A percentile compares a stretch with the other conserved stretches of the same genome.
phyloP scores from a whole-genome alignment of 495 filamentous ascomycete species.

The Penicillium odoratum region DNA sequence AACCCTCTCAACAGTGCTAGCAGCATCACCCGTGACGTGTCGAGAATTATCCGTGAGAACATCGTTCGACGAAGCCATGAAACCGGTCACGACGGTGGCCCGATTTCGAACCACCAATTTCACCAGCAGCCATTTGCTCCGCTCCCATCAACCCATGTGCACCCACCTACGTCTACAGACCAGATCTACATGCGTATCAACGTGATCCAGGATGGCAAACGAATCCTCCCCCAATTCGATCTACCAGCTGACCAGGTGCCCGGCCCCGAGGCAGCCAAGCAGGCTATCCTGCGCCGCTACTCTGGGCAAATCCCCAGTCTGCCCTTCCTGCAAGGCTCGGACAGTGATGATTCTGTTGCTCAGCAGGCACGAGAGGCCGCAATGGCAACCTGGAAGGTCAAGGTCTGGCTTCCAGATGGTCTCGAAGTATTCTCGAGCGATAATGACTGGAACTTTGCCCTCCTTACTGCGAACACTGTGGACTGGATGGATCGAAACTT shows the following conservation, averaged over 20 bases:
- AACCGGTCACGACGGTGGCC: conserved; percentile 13
- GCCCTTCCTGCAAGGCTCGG: conserved; percentile 12
- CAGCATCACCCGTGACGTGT: conserved; percentile 45
- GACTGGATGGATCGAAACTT: conserved; percentile 57
- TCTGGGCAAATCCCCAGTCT: conserved; percentile 34
- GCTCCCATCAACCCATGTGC: too few species aligned
- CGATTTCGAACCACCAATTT: conserved; percentile 20
- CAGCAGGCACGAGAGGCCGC: conserved; percentile 6
- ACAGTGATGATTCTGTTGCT: conserved; percentile 4
- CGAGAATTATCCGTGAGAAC: conserved; percentile 44
- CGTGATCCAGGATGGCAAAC: conserved; percentile 43
- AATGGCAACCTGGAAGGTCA: conserved; percentile 36
- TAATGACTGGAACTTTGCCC: conserved; percentile 47
- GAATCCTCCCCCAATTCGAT: conserved; percentile 40
- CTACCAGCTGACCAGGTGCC: conserved; percentile 38
- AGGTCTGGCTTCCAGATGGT: conserved; percentile 44
- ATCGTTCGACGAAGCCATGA: conserved; percentile 30
- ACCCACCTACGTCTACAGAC: too few species aligned
- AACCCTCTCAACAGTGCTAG: conserved; percentile 34
- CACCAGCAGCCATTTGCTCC: conserved; percentile 20
- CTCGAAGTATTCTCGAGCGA: conserved; percentile 38
- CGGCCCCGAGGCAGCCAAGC: conserved; percentile 33
- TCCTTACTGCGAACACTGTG: conserved; percentile 42
- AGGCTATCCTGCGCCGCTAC: conserved; percentile 35
- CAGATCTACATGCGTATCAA: conserved; percentile 42